Conservation (phyloP, 78 protist genomes). For the Paratrimastix pyriformis region DNA sequence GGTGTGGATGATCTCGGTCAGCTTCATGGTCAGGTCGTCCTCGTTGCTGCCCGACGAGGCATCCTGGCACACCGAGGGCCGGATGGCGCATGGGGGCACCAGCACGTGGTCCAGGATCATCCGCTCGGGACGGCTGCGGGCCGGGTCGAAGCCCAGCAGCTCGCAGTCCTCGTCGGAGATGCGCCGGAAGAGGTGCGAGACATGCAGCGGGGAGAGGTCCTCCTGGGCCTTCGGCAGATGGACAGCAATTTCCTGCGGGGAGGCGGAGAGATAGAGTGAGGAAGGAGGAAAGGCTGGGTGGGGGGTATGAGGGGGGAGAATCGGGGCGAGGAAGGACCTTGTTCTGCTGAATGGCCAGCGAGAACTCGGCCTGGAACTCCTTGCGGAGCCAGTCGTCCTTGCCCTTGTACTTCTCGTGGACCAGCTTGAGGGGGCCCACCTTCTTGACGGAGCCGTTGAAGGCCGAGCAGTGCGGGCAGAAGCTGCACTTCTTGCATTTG, state of each 20-base stretch:
- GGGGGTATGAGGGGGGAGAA: too few relatives aligned
- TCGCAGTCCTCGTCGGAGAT: conserved; percentile 37
- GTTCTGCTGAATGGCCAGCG: background rate
- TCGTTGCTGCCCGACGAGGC: conserved; percentile 67
- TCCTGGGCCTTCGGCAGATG: conserved; percentile 61
- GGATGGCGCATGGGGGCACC: conserved; percentile 90
- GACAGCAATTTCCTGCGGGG: conserved; percentile 37
- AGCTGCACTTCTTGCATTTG: conserved; percentile 17
- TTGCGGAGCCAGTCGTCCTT: conserved; percentile 6
- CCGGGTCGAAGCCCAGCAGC: conserved; percentile 72
- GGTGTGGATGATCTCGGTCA: conserved; percentile 49
- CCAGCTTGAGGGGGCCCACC: conserved; percentile 46
- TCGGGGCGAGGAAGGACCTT: too few relatives aligned
- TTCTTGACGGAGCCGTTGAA: conserved; percentile 79
- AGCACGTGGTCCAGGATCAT: conserved; percentile 52
- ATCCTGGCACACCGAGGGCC: conserved; percentile 85
- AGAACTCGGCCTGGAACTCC: background rate
- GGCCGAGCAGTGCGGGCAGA: conserved; percentile 74
- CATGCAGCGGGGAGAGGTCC: conserved; percentile 69
- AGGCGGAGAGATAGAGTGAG: background rate
- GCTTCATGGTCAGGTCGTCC: conserved; percentile 87
- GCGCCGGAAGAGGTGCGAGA: conserved; percentile 16
- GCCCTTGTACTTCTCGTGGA: conserved; percentile 58
- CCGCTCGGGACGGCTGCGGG: conserved; percentile 58
- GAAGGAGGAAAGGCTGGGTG: background rate